Base-by-base conservation (phyloP, 108 stramenopile genomes). In the Stephanodiscus minutulus region DNA sequence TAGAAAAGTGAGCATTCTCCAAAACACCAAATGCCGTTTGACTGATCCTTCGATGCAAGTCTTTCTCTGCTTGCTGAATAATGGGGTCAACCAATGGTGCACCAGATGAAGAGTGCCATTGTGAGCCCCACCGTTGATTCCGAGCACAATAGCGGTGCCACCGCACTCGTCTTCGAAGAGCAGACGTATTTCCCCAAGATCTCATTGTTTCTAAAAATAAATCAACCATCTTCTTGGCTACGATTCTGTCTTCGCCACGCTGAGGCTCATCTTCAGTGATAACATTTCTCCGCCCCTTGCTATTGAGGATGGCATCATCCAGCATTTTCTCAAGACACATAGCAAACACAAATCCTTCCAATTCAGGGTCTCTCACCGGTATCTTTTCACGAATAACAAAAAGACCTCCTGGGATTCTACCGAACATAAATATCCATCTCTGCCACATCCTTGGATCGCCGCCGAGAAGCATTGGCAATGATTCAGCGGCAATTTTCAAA, bases 341-440 rank as follows among this genome's bases (percentile, higher is more conserved):
- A 35, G 84, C 83, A 78, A 86, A 94, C 0, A 94, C 70, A 72
- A 64, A 50, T 33, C 74, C 29, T 0, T 90, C 82, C 18, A 94
- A 82, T 15, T 85, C 65, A 9, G 93, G 93, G 76, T 93, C 87
- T 74, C 92, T 68, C 20, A 94, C 93, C 22, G 93, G 91, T 17
- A 94, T 65, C 70, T 85, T 73, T 25, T 90, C 83, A n/a, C 86
- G 63, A 12, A 90, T 65, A 0, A 87, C 39, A 68, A 94, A 91
- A 17, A 94, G 76, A 10, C 83, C 86, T 39, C 91, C 93, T 29
- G 89, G 90, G 13, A 91, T 77, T 33, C 70, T 56, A 31, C 86
- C 82, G 61, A 94, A 80, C 44, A 85, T 66, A 36, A 78, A 65
- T 33, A 83, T 81, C 93, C 93, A 94, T 55, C 76, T 58, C 53